Evolutionary conservation across 169 alveolate genomes (phyloP), one percentile per base, ranked within the genome.

Genomic region (Cryptosporidium ryanae): DNA sequence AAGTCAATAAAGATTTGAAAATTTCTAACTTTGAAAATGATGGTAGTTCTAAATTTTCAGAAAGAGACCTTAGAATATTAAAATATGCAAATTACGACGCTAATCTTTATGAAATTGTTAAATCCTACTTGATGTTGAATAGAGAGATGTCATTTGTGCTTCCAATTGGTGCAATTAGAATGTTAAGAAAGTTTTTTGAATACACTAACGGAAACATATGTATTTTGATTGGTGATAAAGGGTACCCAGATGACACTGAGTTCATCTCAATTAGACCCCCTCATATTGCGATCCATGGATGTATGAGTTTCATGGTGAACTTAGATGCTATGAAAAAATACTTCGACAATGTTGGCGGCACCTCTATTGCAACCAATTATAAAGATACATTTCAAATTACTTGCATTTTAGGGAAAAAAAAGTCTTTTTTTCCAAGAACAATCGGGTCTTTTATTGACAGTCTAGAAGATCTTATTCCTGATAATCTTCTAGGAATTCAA

Each of bases 251-350:
- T 17, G 91, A 90, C 44, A 92, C 93, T 64, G 96, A 93, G 54
- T 93, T 93, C 71, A 66, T 66, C 50, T 94, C 94, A 2, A 76
- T 87, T 34, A 87, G 93, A 63, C 94, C 92, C 32, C 96, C 96
- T 17, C 96, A 93, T 82, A 92, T 93, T 29, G 96, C 94, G 18
- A 91, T 93, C 12, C 96, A 93, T 84, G 96, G 96, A 66, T 91
- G 94, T 68, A 82, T 93, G 52, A 92, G 95, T 17, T 93, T 93
- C 84, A 93, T 93, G 96, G 94, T 92, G 10, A 93, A 93, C 63
- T 92, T 93, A 64, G 91, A 93, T 65, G 95, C 96, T 17, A 91
- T 93, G 12, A 81, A 93, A 61, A 84, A 84, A 38, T 93, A 89
- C 87, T 93, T 93, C 55, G 66, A 90, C 44, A 67, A 91, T 32